These are phyloP conservation scores for Telfairia occidentalis DNA, from an alignment of 331 rosid species.

Conservation along the genomic window DNA sequence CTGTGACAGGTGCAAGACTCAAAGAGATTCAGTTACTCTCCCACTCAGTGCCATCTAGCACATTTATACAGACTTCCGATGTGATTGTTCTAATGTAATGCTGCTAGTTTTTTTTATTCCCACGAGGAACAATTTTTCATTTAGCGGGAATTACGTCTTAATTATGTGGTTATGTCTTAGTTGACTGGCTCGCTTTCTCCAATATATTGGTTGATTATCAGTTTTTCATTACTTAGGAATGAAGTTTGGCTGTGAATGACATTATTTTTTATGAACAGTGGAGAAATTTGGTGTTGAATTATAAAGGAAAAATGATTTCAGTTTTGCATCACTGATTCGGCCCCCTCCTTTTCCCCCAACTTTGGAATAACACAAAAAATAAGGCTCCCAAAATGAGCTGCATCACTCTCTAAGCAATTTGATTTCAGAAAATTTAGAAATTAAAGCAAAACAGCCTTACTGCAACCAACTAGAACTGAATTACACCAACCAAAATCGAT, in stretches of 20 bases:
- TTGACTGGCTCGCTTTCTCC: not conserved
- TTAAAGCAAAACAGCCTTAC: not conserved
- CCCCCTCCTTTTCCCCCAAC: not conserved
- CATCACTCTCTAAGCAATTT: too few relatives aligned
- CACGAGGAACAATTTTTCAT: not conserved
- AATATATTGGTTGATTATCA: not conserved
- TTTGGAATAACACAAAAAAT: not conserved
- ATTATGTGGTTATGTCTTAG: not conserved
- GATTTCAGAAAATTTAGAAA: not conserved
- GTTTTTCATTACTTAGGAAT: not conserved
- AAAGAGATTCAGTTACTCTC: constrained; percentile 34
- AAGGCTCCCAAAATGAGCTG: not conserved
- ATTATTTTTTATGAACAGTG: not conserved
- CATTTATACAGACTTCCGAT: not conserved
- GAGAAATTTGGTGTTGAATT: not conserved
- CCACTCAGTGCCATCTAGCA: constrained; percentile 28
- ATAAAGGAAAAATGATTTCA: not conserved
- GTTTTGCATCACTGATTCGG: not conserved
- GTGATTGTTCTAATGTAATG: not conserved
- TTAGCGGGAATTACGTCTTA: not conserved
- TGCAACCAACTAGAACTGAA: too few relatives aligned
- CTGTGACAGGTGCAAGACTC: constrained; percentile 68
- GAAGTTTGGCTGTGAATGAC: not conserved
- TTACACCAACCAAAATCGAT: too few relatives aligned
- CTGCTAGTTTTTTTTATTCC: constrained; percentile 4